Conservation (phyloP, 106 monocot species). For the Dioscorea dumetorum region DNA sequence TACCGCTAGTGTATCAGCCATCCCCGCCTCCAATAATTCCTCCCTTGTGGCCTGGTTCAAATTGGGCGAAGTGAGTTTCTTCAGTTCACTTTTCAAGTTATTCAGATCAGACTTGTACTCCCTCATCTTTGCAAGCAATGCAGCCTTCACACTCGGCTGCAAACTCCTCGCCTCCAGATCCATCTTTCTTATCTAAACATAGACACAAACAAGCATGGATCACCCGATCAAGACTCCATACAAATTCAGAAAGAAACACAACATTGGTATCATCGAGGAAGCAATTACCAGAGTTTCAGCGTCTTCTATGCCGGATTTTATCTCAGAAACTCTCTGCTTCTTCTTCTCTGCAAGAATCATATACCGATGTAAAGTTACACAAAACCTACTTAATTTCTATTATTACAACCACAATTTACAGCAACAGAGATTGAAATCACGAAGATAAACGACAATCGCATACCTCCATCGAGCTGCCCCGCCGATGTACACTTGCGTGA, state of each 20-base stretch:
- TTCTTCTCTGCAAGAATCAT: conserved; percentile 48
- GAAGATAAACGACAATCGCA: neutral
- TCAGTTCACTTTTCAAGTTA: conserved; percentile 60
- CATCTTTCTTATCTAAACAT: conserved; percentile 76
- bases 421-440: neutral
- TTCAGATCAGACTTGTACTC: conserved; percentile 87
- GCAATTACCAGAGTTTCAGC: conserved; percentile 66
- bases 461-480: conserved; percentile 59
- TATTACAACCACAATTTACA: too few species aligned
- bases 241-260: neutral
- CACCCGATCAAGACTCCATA: neutral
- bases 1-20: conserved; percentile 36
- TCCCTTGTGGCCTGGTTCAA: conserved; percentile 37
- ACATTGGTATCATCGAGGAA: neutral
- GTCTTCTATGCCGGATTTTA: conserved; percentile 63
- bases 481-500: conserved; percentile 56
- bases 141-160: conserved; percentile 61
- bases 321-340: conserved; percentile 68
- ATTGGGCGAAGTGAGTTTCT: conserved; percentile 41
- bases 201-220: neutral
- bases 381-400: too few species aligned
- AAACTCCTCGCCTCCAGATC: conserved; percentile 82
- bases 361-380: neutral
- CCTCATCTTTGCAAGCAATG: conserved; percentile 62
- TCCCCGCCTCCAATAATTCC: conserved; percentile 73